These are phyloP conservation scores for Lachnellula hyalina DNA, from an alignment of 2,329 filamentous ascomycete genomes.

Conservation along the genomic window DNA sequence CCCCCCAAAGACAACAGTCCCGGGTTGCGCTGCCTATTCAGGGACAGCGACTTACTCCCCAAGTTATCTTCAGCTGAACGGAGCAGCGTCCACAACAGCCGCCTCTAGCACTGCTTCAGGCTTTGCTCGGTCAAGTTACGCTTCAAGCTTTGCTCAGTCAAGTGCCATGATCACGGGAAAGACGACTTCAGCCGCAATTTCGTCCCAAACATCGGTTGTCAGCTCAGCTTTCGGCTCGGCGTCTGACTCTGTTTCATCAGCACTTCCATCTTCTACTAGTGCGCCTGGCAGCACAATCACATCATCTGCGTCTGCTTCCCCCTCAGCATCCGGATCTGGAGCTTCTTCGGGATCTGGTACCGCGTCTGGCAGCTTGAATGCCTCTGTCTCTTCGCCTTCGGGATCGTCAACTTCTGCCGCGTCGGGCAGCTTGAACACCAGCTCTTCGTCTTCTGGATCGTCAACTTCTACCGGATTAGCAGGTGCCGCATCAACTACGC, in stretches of 20 bases:
- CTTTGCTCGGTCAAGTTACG: neutral
- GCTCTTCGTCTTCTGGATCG: neutral
- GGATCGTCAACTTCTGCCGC: neutral
- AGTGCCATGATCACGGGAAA: neutral
- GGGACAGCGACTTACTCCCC: conserved; percentile 22
- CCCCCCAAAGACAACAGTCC: conserved; percentile 17
- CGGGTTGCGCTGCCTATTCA: conserved; percentile 17
- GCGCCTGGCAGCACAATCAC: neutral
- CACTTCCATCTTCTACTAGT: neutral
- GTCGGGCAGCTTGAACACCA: neutral
- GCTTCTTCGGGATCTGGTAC: too few species aligned
- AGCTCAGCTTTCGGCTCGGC: neutral
- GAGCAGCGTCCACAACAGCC: conserved; percentile 1
- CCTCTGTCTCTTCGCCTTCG: neutral
- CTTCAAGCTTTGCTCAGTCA: neutral
- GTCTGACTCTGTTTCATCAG: neutral
- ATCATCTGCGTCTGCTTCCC: neutral
- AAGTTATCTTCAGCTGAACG: neutral
- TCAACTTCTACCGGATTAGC: neutral
- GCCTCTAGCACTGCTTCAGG: neutral
- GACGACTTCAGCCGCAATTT: neutral
- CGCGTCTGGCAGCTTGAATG: neutral
- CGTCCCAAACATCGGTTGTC: neutral
- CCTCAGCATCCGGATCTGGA: neutral
- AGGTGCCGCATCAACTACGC: too few species aligned